phyloP scores from a whole-genome alignment of 768 basidiomycete species.

The Coprinopsis marcescibilis region DNA sequence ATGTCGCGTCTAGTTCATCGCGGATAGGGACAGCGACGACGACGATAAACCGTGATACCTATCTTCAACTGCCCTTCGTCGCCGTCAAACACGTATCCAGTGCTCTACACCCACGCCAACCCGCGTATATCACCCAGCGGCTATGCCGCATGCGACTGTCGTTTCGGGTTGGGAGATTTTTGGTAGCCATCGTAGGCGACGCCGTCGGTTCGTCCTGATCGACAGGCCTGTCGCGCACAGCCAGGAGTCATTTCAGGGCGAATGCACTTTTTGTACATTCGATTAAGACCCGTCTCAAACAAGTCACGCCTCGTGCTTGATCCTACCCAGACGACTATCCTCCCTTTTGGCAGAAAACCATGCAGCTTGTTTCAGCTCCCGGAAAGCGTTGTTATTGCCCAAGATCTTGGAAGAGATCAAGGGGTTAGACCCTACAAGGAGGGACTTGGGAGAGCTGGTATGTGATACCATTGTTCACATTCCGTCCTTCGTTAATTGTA shows the following conservation, averaged over 20 bases:
- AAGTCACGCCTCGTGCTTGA: slow-evolving; percentile 67
- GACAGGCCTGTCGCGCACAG: slow-evolving; percentile 88
- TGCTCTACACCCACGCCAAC: slow-evolving; percentile 66
- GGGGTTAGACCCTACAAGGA: slow-evolving; percentile 69
- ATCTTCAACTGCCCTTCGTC: slow-evolving; percentile 41
- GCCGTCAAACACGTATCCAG: slow-evolving; percentile 31
- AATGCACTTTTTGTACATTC: slow-evolving; percentile 82
- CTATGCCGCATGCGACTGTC: too few species aligned
- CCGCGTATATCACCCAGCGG: slow-evolving; percentile 87
- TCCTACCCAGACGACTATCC: slow-evolving; percentile 81
- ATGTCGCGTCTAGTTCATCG: slow-evolving; percentile 22
- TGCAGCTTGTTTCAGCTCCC: slow-evolving; percentile 68
- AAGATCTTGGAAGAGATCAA: slow-evolving; percentile 78
- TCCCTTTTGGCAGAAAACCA: slow-evolving; percentile 85
- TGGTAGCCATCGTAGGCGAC: too few species aligned
- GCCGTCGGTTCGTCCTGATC: slow-evolving; percentile 89
- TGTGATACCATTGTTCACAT: slow-evolving; percentile 12
- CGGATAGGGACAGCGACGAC: slow-evolving; percentile 18
- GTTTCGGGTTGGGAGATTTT: too few species aligned
- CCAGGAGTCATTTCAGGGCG: slow-evolving; percentile 85
- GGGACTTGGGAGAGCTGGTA: slow-evolving; percentile 87
- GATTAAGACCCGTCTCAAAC: slow-evolving; percentile 69
- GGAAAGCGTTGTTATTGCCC: slow-evolving; percentile 67
- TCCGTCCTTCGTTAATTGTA: slow-evolving; percentile 4
- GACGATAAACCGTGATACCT: slow-evolving; percentile 36